Percentiles rank a stretch among this genome's conserved stretches.
Evolutionary conservation across 2,329 filamentous ascomycete species (phyloP).

Genomic region (Pseudofabraea citricarpa): DNA sequence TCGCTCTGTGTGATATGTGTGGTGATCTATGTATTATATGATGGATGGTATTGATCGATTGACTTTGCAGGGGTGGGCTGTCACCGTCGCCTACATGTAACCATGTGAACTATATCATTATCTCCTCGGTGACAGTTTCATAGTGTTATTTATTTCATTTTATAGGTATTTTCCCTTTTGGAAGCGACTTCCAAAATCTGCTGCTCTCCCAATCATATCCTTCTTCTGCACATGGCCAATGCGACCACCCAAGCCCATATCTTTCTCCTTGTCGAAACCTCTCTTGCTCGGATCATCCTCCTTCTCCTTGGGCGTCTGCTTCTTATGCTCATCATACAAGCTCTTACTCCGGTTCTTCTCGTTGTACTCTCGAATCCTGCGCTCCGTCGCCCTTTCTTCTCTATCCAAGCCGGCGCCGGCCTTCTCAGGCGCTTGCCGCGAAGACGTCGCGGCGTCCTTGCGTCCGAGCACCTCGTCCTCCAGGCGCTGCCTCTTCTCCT

Average conservation of each 20-base stretch:
- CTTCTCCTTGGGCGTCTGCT: conserved; percentile 45
- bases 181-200: conserved; percentile 60
- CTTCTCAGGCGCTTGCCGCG: conserved; percentile 18
- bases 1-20: no score
- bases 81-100: no score
- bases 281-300: conserved; percentile 90
- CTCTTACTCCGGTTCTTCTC: conserved; percentile 50
- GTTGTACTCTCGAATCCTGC: conserved; percentile 53
- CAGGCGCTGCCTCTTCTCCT: conserved; percentile 76
- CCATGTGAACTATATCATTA: no score
- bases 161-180: conserved; percentile 46
- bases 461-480: conserved; percentile 81
- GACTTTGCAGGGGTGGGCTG: no score
- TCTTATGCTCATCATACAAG: conserved; percentile 45
- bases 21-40: no score
- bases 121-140: no score
- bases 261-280: conserved; percentile 88
- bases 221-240: conserved; percentile 69
- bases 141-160: conserved; percentile 11
- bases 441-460: conserved; percentile 17
- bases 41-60: no score
- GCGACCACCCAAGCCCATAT: conserved; percentile 73
- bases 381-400: conserved; percentile 38
- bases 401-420: conserved; percentile 15
- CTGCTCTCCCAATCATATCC: conserved; percentile 74